Conservation (phyloP, 2,329 filamentous ascomycete genomes). For the Ascocoryne sarcoides region DNA sequence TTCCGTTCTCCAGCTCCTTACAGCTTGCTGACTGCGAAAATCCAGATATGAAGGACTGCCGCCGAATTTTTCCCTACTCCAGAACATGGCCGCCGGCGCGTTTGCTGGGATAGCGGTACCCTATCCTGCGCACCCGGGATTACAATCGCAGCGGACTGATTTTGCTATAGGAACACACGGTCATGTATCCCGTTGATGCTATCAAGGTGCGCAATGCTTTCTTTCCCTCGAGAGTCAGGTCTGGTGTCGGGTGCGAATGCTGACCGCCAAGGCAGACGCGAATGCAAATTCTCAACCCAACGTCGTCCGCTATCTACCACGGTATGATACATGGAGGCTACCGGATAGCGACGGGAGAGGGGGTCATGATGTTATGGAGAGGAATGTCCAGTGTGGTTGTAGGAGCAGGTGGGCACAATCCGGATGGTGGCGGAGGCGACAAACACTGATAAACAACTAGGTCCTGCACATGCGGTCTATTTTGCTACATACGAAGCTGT, state of each 20-base stretch:
- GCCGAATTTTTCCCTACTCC: slow-evolving; percentile 84
- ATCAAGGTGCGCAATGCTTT: slow-evolving; percentile 62
- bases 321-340: slow-evolving; percentile 88
- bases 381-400: slow-evolving; percentile 94
- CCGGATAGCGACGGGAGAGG: slow-evolving; percentile 84
- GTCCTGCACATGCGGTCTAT: slow-evolving; percentile 94
- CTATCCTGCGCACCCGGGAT: neutral
- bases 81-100: slow-evolving; percentile 93
- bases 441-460: slow-evolving; percentile 39
- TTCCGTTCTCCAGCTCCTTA: neutral
- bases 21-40: slow-evolving; percentile 16
- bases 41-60: slow-evolving; percentile 81
- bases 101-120: slow-evolving; percentile 60
- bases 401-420: slow-evolving; percentile 62
- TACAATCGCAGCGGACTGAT: slow-evolving; percentile 16
- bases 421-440: slow-evolving; percentile 1
- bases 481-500: slow-evolving; percentile 97
- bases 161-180: slow-evolving; percentile 72
- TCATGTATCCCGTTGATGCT: slow-evolving; percentile 98
- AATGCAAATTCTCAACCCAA: slow-evolving; percentile 92
- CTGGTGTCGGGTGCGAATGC: too few relatives aligned
- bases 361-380: slow-evolving; percentile 85
- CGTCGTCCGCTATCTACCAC: slow-evolving; percentile 71
- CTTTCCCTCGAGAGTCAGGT: neutral
- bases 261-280: slow-evolving; percentile 59